phyloP scores from a whole-genome alignment of 2,329 filamentous ascomycete genomes.

The Nemania bipapillata region DNA sequence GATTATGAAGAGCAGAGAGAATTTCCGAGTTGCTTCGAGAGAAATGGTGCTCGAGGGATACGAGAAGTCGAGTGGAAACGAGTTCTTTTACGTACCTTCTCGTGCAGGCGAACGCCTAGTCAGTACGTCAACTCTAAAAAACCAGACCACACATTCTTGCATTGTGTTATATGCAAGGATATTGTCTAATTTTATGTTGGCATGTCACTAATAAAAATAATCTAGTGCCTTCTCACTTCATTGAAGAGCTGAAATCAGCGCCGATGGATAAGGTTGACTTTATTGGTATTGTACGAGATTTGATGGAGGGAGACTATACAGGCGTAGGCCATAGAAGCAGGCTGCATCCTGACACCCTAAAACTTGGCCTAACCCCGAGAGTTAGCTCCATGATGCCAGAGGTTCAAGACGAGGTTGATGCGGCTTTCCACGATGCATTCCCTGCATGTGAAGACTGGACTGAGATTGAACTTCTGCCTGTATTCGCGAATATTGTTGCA shows the following conservation, averaged over 20 bases:
- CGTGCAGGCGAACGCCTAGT: background rate
- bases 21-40: background rate
- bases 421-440: background rate
- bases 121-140: background rate
- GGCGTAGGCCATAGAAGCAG: background rate
- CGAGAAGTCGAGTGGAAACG: background rate
- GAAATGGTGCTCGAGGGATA: background rate
- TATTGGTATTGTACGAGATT: background rate
- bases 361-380: background rate
- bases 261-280: background rate
- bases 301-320: conserved; percentile 7
- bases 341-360: background rate
- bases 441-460: conserved; percentile 12
- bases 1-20: background rate
- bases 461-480: background rate
- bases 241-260: background rate
- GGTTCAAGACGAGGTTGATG: conserved; percentile 11
- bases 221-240: background rate
- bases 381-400: conserved; percentile 7
- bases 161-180: background rate
- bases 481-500: background rate
- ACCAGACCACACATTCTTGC: background rate
- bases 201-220: too few relatives aligned
- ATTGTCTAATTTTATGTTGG: background rate
- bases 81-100: background rate